A percentile compares a stretch with the other conserved stretches of the same genome.
These are phyloP conservation scores for Hymenoscyphus scutula DNA, from an alignment of 2,329 filamentous ascomycete genomes.

Conservation along the genomic window DNA sequence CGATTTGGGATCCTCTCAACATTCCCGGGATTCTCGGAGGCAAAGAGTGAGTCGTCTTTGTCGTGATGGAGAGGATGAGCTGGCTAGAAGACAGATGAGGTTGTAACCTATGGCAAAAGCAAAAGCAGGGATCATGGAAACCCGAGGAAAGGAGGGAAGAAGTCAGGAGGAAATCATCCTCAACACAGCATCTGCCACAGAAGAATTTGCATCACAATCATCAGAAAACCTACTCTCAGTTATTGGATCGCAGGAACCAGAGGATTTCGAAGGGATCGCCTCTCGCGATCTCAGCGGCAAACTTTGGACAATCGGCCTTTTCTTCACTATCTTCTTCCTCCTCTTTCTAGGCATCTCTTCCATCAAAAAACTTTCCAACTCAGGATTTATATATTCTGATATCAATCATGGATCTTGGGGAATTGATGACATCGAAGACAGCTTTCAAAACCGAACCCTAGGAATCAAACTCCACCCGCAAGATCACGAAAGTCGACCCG, in stretches of 20 bases:
- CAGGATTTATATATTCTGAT: background rate
- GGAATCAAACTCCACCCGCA: conserved; percentile 41
- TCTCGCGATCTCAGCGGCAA: conserved; percentile 10
- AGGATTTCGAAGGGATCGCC: background rate
- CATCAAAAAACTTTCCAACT: background rate
- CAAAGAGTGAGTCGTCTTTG: no score
- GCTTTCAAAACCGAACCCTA: conserved; percentile 9
- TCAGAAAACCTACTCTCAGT: background rate
- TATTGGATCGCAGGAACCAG: background rate
- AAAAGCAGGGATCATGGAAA: conserved; percentile 3
- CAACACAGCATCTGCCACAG: no score
- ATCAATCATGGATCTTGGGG: background rate
- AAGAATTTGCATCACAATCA: background rate
- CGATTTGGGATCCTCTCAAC: no score
- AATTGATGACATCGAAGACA: background rate
- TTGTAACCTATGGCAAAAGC: background rate
- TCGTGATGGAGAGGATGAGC: no score
- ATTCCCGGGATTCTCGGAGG: no score
- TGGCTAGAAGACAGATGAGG: background rate
- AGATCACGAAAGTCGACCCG: conserved; percentile 40
- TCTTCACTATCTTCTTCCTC: conserved; percentile 15
- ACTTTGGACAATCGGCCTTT: conserved; percentile 11
- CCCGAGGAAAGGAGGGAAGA: background rate
- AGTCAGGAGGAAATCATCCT: background rate
- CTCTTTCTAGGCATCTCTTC: conserved; percentile 1